Evolutionary conservation across 1,139 yeast genomes (phyloP).

Genomic region (Diutina neorugosa): DNA sequence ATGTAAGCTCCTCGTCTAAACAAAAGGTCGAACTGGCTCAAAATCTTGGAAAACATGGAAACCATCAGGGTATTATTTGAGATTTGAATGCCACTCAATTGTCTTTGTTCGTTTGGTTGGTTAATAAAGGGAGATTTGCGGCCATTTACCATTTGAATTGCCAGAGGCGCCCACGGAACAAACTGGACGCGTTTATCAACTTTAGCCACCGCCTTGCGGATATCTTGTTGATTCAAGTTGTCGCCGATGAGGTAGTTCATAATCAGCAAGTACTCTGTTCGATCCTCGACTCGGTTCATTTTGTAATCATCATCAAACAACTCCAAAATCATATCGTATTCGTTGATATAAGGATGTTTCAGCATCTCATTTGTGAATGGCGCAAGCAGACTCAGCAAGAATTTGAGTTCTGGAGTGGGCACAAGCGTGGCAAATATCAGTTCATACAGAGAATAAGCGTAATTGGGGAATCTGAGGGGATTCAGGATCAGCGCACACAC

Average conservation of each 20-base stretch:
- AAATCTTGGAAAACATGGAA: slow-evolving; percentile 50
- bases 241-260: slow-evolving; percentile 67
- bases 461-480: slow-evolving; percentile 83
- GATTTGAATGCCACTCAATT: slow-evolving; percentile 64
- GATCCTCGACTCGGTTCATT: slow-evolving; percentile 42
- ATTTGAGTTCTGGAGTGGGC: slow-evolving; percentile 86
- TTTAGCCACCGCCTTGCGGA: slow-evolving; percentile 67
- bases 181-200: slow-evolving; percentile 71
- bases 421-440: slow-evolving; percentile 73
- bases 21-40: slow-evolving; percentile 69
- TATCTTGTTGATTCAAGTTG: slow-evolving; percentile 54
- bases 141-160: slow-evolving; percentile 71
- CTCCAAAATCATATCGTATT: slow-evolving; percentile 77
- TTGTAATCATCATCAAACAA: slow-evolving; percentile 69
- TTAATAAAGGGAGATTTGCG: slow-evolving; percentile 48
- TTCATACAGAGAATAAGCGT: slow-evolving; percentile 78
- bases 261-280: slow-evolving; percentile 33
- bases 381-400: slow-evolving; percentile 74
- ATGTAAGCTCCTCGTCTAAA: slow-evolving; percentile 77
- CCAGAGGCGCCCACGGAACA: slow-evolving; percentile 80
- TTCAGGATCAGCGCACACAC: slow-evolving; percentile 79
- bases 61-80: slow-evolving; percentile 69
- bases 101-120: slow-evolving; percentile 9
- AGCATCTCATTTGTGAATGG: slow-evolving; percentile 45
- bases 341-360: slow-evolving; percentile 26